Evolutionary conservation across 345 rosid genomes (phyloP).

Genomic region (Iberis pinnata): DNA sequence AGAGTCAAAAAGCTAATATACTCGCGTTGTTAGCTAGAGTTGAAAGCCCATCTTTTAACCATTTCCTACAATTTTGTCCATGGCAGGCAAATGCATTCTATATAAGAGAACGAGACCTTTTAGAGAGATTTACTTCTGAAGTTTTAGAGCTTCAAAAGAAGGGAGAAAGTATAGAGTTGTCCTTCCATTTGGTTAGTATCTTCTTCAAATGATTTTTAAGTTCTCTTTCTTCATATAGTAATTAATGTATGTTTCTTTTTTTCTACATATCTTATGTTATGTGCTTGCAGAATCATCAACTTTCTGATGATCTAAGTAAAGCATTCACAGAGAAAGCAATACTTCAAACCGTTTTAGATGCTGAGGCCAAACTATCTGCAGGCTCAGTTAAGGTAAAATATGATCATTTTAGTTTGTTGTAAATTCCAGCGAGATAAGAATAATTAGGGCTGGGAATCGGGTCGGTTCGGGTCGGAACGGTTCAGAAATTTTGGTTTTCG

Average conservation of each 20-base stretch:
- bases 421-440: no score
- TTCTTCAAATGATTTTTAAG: not conserved
- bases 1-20: no score
- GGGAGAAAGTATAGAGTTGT: slow-evolving; percentile 58
- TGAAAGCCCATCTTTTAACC: no score
- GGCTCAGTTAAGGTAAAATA: slow-evolving; percentile 57
- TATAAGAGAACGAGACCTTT: slow-evolving; percentile 80
- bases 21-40: no score
- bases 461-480: no score
- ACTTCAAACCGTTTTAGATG: slow-evolving; percentile 51
- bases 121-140: slow-evolving; percentile 55
- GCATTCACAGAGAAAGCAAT: slow-evolving; percentile 78
- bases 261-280: not conserved
- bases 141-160: slow-evolving; percentile 50
- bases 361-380: slow-evolving; percentile 44
- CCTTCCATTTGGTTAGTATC: slow-evolving; percentile 47
- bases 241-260: not conserved
- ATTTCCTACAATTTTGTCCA: not conserved
- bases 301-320: slow-evolving; percentile 81
- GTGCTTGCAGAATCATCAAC: slow-evolving; percentile 55
- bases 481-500: no score
- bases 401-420: not conserved
- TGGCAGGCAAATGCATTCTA: slow-evolving; percentile 58
- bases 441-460: no score
- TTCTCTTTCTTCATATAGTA: not conserved